A percentile compares a stretch with the other conserved stretches of the same genome.
Conservation (phyloP, 352 stramenopile species). For the Globisporangium megalacanthum region DNA sequence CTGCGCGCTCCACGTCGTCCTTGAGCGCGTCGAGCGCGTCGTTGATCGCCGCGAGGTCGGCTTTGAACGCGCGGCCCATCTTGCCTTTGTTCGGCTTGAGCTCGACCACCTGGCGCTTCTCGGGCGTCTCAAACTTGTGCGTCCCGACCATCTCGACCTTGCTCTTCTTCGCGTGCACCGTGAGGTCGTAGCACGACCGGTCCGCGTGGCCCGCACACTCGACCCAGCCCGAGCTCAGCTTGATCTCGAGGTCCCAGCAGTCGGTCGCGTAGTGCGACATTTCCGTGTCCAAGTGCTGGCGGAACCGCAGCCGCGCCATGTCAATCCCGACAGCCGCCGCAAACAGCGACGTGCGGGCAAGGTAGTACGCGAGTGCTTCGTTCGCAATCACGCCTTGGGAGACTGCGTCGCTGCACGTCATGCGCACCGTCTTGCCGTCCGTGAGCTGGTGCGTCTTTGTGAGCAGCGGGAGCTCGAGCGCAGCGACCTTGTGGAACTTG, state of each 20-base stretch:
- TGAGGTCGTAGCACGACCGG: constrained; percentile 97
- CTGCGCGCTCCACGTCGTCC: constrained; percentile 81
- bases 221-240: constrained; percentile 97
- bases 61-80: constrained; percentile 96
- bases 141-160: constrained; percentile 87
- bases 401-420: constrained; percentile 91
- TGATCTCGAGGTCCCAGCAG: constrained; percentile 99
- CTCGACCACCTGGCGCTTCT: constrained; percentile 92
- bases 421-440: constrained; percentile 93
- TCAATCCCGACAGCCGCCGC: constrained; percentile 94
- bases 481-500: constrained; percentile 90
- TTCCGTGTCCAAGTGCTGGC: constrained; percentile 98
- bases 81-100: constrained; percentile 97
- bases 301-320: constrained; percentile 93
- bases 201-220: constrained; percentile 99
- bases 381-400: constrained; percentile 94
- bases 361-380: constrained; percentile 99
- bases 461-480: constrained; percentile 90
- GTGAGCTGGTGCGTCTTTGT: constrained; percentile 95
- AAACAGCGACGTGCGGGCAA: constrained; percentile 97
- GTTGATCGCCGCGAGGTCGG: constrained; percentile 79
- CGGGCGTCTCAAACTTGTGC: constrained; percentile 89
- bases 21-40: constrained; percentile 79
- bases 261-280: constrained; percentile 99
- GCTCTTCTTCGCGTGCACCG: constrained; percentile 83